Conservation (phyloP, 257 asterid genomes). For the Jaltomata sinuosa region DNA sequence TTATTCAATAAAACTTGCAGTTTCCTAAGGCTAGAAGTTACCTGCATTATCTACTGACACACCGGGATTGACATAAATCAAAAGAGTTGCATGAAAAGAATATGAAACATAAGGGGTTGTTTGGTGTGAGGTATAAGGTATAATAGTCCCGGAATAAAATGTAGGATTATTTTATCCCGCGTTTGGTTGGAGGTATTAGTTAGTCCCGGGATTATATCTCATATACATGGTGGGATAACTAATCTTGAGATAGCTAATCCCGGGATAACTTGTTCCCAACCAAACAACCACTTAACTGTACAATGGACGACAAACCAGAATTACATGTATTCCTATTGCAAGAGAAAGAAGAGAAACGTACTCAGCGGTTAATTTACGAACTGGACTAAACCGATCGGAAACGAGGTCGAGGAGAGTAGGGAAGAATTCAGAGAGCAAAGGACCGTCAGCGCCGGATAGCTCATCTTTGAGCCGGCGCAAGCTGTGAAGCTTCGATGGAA, state of each 20-base stretch:
- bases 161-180: too few relatives aligned
- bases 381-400: conserved; percentile 62
- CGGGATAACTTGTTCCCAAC: too few relatives aligned
- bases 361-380: conserved; percentile 64
- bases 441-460: conserved; percentile 41
- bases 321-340: not conserved
- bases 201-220: too few relatives aligned
- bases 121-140: too few relatives aligned
- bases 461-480: conserved; percentile 55
- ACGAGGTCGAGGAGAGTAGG: conserved; percentile 57
- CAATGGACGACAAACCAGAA: not conserved
- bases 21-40: not conserved
- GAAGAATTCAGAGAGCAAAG: conserved; percentile 36
- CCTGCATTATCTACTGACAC: not conserved
- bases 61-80: not conserved
- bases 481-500: conserved; percentile 49
- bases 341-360: conserved; percentile 18
- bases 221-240: too few relatives aligned
- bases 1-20: not conserved
- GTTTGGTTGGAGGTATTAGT: too few relatives aligned
- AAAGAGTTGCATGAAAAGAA: not conserved
- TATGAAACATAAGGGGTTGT: too few relatives aligned
- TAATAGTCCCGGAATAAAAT: too few relatives aligned
- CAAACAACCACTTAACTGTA: too few relatives aligned
- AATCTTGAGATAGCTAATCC: too few relatives aligned